phyloP scores from a whole-genome alignment of 441 rosid genomes.

The Daphne laureola region DNA sequence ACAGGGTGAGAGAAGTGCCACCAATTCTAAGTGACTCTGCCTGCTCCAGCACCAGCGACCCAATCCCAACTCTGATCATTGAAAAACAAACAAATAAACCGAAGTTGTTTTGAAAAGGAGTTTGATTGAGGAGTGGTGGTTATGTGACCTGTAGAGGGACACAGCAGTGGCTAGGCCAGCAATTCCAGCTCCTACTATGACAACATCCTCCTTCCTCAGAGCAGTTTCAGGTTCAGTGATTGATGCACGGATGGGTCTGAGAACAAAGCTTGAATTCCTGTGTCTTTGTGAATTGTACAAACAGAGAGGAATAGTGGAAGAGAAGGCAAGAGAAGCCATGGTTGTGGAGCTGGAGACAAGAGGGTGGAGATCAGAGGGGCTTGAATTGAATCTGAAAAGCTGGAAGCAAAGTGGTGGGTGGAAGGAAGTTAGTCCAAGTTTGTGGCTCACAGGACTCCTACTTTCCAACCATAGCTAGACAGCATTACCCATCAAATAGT shows the following conservation, averaged over 20 bases:
- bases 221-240: slow-evolving; percentile 24
- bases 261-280: slow-evolving; percentile 15
- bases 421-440: too few relatives aligned
- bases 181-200: slow-evolving; percentile 80
- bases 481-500: slow-evolving; percentile 5
- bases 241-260: slow-evolving; percentile 18
- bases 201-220: slow-evolving; percentile 43
- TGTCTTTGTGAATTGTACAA: slow-evolving; percentile 7
- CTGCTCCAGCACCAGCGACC: slow-evolving; percentile 80
- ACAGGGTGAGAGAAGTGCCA: slow-evolving; percentile 87
- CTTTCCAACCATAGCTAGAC: too few relatives aligned
- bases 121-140: not conserved
- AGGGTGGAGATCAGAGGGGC: too few relatives aligned
- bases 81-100: slow-evolving; percentile 10
- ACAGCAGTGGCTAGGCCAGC: slow-evolving; percentile 88
- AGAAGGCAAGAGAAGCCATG: slow-evolving; percentile 28
- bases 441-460: too few relatives aligned
- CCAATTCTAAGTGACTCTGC: slow-evolving; percentile 81
- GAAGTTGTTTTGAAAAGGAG: not conserved
- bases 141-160: slow-evolving; percentile 59
- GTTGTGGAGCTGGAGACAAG: not conserved
- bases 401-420: too few relatives aligned
- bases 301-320: slow-evolving; percentile 16
- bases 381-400: too few relatives aligned
- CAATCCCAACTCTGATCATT: slow-evolving; percentile 54